phyloP scores from a whole-genome alignment of 1,284 basidiomycete species.

The Phaffia rhodozyma region DNA sequence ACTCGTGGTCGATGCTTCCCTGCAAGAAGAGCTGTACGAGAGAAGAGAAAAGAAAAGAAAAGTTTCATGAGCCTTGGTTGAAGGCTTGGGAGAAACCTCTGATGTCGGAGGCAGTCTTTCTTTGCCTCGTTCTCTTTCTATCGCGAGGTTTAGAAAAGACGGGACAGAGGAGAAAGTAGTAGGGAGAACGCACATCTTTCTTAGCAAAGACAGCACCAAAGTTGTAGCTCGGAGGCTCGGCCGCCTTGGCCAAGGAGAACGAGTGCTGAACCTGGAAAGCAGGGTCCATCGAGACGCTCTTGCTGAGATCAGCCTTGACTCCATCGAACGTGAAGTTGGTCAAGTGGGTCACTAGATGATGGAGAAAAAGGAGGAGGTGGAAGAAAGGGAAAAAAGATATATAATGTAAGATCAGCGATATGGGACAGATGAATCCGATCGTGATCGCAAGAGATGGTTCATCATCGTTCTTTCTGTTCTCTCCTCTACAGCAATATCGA shows the following conservation, averaged over 20 bases:
- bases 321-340: constrained; percentile 97
- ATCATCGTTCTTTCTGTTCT: too few relatives aligned
- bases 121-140: too few relatives aligned
- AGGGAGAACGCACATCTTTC: constrained; percentile 47
- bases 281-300: constrained; percentile 83
- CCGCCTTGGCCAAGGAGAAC: constrained; percentile 46
- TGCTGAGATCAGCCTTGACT: constrained; percentile 86
- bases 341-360: constrained; percentile 61
- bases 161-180: background rate
- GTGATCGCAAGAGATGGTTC: too few relatives aligned
- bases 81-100: background rate
- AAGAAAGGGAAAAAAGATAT: background rate
- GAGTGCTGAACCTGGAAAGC: constrained; percentile 98
- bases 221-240: constrained; percentile 69
- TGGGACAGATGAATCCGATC: too few relatives aligned
- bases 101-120: too few relatives aligned
- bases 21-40: constrained; percentile 66
- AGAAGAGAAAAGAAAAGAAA: constrained; percentile 1
- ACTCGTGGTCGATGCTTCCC: constrained; percentile 86
- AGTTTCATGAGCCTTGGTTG: background rate
- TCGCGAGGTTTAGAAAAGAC: background rate
- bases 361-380: constrained; percentile 4
- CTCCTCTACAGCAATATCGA: too few relatives aligned
- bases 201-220: constrained; percentile 91
- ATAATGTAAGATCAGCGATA: too few relatives aligned